A percentile compares a stretch with the other conserved stretches of the same genome.
Conservation (phyloP, 2,329 filamentous ascomycete genomes). For the Trichoderma sp. region DNA sequence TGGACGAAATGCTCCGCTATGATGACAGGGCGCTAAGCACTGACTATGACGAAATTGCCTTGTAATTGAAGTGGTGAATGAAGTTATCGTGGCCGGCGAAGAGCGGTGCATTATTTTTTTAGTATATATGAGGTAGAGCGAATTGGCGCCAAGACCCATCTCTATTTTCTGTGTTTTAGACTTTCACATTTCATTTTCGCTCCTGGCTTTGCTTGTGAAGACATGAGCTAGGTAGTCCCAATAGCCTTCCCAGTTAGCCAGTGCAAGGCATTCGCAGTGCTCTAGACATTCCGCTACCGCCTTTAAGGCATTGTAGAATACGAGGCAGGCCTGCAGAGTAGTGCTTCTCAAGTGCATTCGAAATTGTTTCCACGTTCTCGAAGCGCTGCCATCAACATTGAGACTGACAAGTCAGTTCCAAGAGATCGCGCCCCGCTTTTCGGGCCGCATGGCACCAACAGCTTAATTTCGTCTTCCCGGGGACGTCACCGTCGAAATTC, state of each 20-base stretch:
- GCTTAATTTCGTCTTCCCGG: background rate
- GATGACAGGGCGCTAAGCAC: background rate
- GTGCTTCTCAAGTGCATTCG: background rate
- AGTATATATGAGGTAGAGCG: background rate
- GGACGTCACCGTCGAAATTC: conserved; percentile 6
- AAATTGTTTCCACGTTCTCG: background rate
- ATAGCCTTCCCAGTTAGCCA: background rate
- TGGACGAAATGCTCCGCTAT: conserved; percentile 5
- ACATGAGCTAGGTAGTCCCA: background rate
- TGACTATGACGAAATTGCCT: background rate
- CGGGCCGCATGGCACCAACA: background rate
- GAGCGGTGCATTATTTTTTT: background rate
- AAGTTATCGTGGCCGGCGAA: background rate
- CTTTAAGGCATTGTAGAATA: background rate
- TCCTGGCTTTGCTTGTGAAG: background rate
- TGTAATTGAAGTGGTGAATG: background rate
- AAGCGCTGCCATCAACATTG: background rate
- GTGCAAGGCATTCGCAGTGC: background rate
- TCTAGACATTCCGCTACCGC: background rate
- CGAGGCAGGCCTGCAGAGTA: background rate
- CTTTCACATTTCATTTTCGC: background rate
- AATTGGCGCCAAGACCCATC: background rate
- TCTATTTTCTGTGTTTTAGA: background rate
- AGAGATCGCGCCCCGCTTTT: conserved; percentile 17
- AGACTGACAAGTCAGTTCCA: conserved; percentile 18